phyloP scores from a whole-genome alignment of 2,329 filamentous ascomycete species.

The Sporothrix brasiliensis region DNA sequence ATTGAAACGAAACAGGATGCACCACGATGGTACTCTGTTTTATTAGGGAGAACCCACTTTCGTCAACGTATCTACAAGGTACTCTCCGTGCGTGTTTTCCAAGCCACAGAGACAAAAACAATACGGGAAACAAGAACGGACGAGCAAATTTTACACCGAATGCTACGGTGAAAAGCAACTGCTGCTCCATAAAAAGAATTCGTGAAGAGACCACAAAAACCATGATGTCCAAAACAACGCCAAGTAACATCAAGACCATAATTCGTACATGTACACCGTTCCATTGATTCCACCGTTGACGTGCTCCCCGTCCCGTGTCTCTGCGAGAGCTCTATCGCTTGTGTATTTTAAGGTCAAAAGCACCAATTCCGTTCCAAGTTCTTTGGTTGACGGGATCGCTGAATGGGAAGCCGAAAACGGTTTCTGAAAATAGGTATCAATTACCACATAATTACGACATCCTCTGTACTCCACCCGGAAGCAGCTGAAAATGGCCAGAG shows the following conservation, averaged over 20 bases:
- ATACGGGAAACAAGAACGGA: not conserved
- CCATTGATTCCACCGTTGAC: conserved; percentile 14
- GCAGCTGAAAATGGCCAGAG: not conserved
- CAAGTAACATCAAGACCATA: not conserved
- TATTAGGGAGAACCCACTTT: conserved; percentile 28
- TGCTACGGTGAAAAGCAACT: conserved; percentile 14
- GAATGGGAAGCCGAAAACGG: not conserved
- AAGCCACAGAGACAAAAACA: not conserved
- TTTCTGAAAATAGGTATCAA: not conserved
- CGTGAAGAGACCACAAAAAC: not conserved
- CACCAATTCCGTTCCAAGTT: conserved; percentile 3
- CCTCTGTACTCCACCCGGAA: too few species aligned
- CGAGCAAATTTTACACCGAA: conserved; percentile 5
- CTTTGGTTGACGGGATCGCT: not conserved
- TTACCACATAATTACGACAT: too few species aligned
- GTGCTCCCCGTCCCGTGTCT: conserved; percentile 28
- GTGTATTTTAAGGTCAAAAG: not conserved
- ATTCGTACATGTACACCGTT: not conserved
- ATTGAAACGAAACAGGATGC: conserved; percentile 29
- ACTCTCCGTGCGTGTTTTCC: not conserved
- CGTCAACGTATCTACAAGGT: conserved; percentile 2
- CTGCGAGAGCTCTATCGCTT: not conserved
- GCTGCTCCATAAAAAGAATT: not conserved
- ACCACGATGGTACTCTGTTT: conserved; percentile 30
- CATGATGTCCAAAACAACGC: too few species aligned